Evolutionary conservation across 495 filamentous ascomycete species (phyloP).

Genomic region (Xylaria longipes): DNA sequence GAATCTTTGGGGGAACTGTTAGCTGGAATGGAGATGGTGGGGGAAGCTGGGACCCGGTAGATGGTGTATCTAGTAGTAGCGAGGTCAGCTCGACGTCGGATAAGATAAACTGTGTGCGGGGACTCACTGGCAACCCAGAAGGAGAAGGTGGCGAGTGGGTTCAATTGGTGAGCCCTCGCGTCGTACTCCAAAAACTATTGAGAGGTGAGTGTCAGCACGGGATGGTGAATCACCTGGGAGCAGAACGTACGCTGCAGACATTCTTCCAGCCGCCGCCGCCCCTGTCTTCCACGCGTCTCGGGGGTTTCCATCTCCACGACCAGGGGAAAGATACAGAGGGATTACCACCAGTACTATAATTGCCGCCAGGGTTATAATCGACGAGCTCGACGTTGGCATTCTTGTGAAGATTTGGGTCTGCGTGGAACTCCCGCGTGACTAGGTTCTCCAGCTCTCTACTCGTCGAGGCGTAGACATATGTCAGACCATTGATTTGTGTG

Average conservation of each 20-base stretch:
- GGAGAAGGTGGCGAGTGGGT: slow-evolving; percentile 87
- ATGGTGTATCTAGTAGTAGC: slow-evolving; percentile 39
- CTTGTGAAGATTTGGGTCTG: slow-evolving; percentile 96
- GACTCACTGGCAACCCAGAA: slow-evolving; percentile 89
- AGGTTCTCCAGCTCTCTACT: slow-evolving; percentile 88
- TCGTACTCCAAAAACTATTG: slow-evolving; percentile 91
- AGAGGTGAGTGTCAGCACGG: slow-evolving; percentile 33
- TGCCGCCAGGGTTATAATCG: slow-evolving; percentile 55
- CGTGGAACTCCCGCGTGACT: slow-evolving; percentile 92
- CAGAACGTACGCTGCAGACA: slow-evolving; percentile 74
- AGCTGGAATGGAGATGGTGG: slow-evolving; percentile 75
- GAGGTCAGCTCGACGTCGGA: slow-evolving; percentile 38
- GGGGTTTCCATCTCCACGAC: slow-evolving; percentile 96
- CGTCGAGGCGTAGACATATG: slow-evolving; percentile 87
- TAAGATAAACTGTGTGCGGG: slow-evolving; percentile 32
- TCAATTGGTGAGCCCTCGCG: slow-evolving; percentile 84
- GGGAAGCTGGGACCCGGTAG: slow-evolving; percentile 49
- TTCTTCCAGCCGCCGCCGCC: slow-evolving; percentile 95
- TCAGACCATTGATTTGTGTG: slow-evolving; percentile 85
- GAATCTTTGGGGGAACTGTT: slow-evolving; percentile 73
- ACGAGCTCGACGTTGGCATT: slow-evolving; percentile 94
- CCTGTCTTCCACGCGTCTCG: slow-evolving; percentile 80
- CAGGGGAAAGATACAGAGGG: slow-evolving; percentile 90
- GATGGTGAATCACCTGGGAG: background rate
- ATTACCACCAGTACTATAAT: slow-evolving; percentile 80